A percentile compares a stretch with the other conserved stretches of the same genome.
Conservation (phyloP, 306 rosid species). For the Alnus rubra region DNA sequence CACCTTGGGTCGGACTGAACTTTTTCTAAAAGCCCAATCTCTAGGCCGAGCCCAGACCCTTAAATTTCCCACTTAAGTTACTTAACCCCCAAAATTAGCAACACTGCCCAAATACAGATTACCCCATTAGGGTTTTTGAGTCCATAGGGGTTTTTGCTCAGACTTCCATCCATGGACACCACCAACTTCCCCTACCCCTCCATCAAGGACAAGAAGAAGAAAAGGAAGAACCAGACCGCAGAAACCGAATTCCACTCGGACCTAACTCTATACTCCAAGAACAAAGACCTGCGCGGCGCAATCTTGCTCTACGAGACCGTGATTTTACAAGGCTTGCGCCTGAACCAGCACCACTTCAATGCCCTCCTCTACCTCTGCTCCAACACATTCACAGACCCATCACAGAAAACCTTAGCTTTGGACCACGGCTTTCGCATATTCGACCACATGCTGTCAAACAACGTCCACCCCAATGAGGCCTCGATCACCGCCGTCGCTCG, state of each 20-base stretch:
- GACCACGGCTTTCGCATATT: slow-evolving; percentile 63
- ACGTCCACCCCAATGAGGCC: slow-evolving; percentile 71
- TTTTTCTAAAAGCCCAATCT: too few species aligned
- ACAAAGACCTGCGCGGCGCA: slow-evolving; percentile 52
- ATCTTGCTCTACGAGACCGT: slow-evolving; percentile 60
- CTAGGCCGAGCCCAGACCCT: too few species aligned
- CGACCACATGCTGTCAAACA: slow-evolving; percentile 48
- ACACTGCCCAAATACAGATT: too few species aligned
- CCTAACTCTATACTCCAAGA: slow-evolving; percentile 65
- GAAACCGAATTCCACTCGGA: slow-evolving; percentile 62
- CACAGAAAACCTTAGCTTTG: slow-evolving; percentile 42
- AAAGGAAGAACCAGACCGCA: slow-evolving; percentile 40
- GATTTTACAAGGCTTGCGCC: slow-evolving; percentile 33
- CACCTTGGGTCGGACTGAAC: too few species aligned
- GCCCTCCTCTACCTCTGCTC: slow-evolving; percentile 88
- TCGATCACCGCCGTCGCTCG: slow-evolving; percentile 70
- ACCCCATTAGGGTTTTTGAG: slow-evolving; percentile 17
- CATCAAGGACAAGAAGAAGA: slow-evolving; percentile 37
- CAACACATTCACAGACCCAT: slow-evolving; percentile 47
- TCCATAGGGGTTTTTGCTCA: background rate
- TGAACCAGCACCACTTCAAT: slow-evolving; percentile 70
- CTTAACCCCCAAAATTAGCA: too few species aligned
- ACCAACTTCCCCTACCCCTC: background rate
- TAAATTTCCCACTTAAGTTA: too few species aligned
- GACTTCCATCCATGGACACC: slow-evolving; percentile 42